Conservation (phyloP, 108 stramenopile genomes). For the Aurantiochytrium sp. region DNA sequence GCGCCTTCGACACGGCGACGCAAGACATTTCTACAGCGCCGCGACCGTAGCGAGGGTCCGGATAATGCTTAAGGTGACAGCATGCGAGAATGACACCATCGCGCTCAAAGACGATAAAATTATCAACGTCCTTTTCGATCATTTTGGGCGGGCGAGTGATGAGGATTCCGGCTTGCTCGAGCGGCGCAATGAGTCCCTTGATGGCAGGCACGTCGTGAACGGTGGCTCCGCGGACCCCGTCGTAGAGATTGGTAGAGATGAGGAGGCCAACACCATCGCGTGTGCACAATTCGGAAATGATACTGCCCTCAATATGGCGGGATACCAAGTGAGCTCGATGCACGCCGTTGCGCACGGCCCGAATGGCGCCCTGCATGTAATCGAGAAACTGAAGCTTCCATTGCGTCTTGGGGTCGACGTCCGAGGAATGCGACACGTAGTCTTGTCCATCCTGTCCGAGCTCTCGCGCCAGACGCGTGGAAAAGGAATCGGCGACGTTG, state of each 20-base stretch:
- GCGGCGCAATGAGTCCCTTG: constrained; percentile 29
- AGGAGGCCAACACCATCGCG: constrained; percentile 42
- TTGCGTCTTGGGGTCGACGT: not conserved
- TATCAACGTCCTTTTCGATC: constrained; percentile 30
- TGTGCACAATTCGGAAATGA: constrained; percentile 37
- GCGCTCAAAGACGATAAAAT: constrained; percentile 41
- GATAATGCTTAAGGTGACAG: constrained; percentile 13
- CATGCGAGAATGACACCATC: constrained; percentile 24
- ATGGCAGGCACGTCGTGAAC: constrained; percentile 32
- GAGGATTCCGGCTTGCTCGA: constrained; percentile 28
- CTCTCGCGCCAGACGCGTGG: not conserved
- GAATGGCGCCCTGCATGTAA: constrained; percentile 12
- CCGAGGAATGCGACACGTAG: not conserved
- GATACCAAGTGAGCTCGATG: constrained; percentile 10
- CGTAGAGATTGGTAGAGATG: constrained; percentile 44
- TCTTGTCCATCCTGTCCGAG: not conserved
- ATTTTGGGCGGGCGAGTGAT: constrained; percentile 27
- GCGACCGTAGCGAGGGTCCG: not conserved
- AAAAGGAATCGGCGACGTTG: not conserved
- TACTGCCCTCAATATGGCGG: not conserved
- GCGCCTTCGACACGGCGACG: not conserved
- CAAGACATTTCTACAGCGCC: constrained; percentile 15
- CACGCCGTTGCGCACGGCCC: constrained; percentile 4
- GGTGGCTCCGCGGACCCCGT: constrained; percentile 36
- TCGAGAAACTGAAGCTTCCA: constrained; percentile 18